These are phyloP conservation scores for Cryptosporidium viatorum DNA, from an alignment of 169 alveolate genomes.

Conservation along the genomic window DNA sequence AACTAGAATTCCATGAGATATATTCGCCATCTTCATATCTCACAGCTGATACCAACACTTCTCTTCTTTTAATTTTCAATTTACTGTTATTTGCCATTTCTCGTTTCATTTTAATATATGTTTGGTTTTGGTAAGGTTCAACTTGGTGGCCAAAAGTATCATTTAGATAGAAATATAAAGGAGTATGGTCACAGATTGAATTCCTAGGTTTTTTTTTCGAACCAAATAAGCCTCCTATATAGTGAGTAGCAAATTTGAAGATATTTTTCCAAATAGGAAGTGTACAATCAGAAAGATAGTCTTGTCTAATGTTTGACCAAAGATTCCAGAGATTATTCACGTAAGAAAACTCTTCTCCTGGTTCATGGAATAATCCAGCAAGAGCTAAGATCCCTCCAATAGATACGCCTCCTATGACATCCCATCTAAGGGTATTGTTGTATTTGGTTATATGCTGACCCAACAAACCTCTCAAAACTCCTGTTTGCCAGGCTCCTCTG, in stretches of 20 bases:
- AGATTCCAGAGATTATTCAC: constrained; percentile 41
- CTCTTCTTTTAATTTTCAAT: constrained; percentile 54
- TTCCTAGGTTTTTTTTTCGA: constrained; percentile 40
- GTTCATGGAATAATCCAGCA: constrained; percentile 66
- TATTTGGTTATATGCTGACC: constrained; percentile 49
- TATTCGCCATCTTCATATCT: constrained; percentile 73
- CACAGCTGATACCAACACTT: constrained; percentile 62
- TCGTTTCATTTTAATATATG: constrained; percentile 13
- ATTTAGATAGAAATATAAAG: constrained; percentile 29
- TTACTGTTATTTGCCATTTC: not conserved
- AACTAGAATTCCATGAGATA: constrained; percentile 68
- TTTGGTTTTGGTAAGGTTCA: constrained; percentile 55
- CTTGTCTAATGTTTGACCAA: constrained; percentile 66
- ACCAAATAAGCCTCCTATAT: constrained; percentile 29
- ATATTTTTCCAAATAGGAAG: constrained; percentile 71
- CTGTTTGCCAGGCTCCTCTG: constrained; percentile 76
- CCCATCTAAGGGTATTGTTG: constrained; percentile 67
- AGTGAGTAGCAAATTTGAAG: constrained; percentile 36
- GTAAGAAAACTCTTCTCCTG: constrained; percentile 62
- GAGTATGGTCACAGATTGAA: constrained; percentile 54
- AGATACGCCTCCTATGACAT: constrained; percentile 68
- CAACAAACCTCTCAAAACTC: constrained; percentile 60
- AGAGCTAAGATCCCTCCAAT: constrained; percentile 69
- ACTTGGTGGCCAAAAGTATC: constrained; percentile 58
- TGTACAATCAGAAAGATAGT: constrained; percentile 65